Base-by-base conservation (phyloP, 192 early-diverging fungal genomes). In the Umbelopsis sp. region DNA sequence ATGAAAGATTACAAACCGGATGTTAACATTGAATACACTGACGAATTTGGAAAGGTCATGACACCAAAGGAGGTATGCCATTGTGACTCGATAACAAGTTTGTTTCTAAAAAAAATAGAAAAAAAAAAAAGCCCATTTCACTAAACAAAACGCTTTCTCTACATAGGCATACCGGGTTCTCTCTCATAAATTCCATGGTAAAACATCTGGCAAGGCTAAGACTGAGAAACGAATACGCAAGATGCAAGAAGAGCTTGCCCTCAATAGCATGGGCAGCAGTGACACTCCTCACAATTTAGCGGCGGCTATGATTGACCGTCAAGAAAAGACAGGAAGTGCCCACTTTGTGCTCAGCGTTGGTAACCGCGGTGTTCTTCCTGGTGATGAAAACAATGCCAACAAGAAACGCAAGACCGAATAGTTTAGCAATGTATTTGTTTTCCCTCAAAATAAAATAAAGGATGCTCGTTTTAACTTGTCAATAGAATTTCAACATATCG, bases 181-280 rank as follows among this genome's bases (percentile, higher is more conserved):
- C 34, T 95, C 94, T 43, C 96, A 99, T 53, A 95, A 93, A 54
- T 99, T 99, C 87, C 97, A 99, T 75, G 97, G 97, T 17, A 94
- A 95, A 68, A 86, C 88, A 8, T 92, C 91, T 41, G 97, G 97
- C 38, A 97, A 97, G 75, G 88, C 88, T 78, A 99, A 99, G 86
- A 95, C 92, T 8, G 97, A 99, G 71, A 96, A 94, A 81, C 75
- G 91, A 5, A 82, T 95, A 72, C 81, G 82, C 56, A 95, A 95
- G 76, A 71, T 95, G 22, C 91, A 95, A 67, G 92, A 94, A 29
- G 95, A 96, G 73, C 85, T 86, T 54, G 86, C 86, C 65, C 82
- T 93, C 71, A 72, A 93, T 78, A 84, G 90, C 66, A 91, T 94
- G 85, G 85, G 85, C 25, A 90, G 86, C 24, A 82, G 80, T 5